A percentile compares a stretch with the other conserved stretches of the same genome.
Conservation (phyloP, 176 grass and related monocot species). For the Aegilops tauschii region DNA sequence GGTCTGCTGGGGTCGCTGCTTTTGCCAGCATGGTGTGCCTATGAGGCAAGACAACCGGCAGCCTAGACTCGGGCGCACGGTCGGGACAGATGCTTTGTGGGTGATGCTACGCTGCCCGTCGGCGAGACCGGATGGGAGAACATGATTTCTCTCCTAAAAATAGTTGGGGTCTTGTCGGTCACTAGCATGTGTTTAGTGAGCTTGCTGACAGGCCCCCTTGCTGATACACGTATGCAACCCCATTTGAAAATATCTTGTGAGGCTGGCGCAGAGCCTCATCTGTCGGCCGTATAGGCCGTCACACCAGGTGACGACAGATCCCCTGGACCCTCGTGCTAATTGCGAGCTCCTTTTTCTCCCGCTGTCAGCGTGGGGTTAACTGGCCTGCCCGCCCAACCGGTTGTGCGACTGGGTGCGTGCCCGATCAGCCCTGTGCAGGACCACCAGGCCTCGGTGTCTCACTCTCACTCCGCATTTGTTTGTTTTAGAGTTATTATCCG, state of each 20-base stretch:
- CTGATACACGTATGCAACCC: not conserved
- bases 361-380: not conserved
- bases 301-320: too few species aligned
- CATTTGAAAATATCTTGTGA: not conserved
- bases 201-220: not conserved
- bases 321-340: not conserved
- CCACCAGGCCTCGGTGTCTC: not conserved
- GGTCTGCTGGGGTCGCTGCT: not conserved
- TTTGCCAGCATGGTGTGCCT: not conserved
- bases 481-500: too few species aligned
- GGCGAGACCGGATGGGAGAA: not conserved
- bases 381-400: not conserved
- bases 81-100: constrained; percentile 12
- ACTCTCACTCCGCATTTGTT: too few species aligned
- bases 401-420: not conserved
- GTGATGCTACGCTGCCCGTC: not conserved
- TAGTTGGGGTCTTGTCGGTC: not conserved
- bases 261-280: not conserved
- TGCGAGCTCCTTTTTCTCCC: not conserved
- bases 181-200: not conserved
- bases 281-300: not conserved
- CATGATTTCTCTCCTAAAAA: not conserved
- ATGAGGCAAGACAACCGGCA: not conserved
- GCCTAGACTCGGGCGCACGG: not conserved
- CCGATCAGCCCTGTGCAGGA: not conserved